A percentile compares a stretch with the other conserved stretches of the same genome.
phyloP scores from a whole-genome alignment of 2,329 filamentous ascomycete genomes.

The Proliferodiscus dingleyae region DNA sequence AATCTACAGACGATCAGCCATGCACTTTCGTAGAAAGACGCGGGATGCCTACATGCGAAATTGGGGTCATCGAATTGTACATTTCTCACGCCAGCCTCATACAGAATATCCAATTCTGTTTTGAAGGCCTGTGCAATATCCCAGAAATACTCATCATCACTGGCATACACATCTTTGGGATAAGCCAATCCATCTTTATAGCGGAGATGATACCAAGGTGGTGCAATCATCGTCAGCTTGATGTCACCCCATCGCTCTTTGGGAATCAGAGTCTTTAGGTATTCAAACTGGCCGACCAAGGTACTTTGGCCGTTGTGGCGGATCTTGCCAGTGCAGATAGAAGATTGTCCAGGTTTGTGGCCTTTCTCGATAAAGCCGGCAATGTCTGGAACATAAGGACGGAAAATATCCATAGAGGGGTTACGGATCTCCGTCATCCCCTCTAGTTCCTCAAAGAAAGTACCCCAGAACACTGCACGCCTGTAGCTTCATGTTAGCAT shows the following conservation, averaged over 20 bases:
- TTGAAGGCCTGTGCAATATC: conserved; percentile 51
- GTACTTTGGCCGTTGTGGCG: conserved; percentile 40
- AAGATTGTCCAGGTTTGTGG: conserved; percentile 43
- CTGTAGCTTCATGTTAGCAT: conserved; percentile 10
- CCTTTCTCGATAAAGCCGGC: conserved; percentile 41
- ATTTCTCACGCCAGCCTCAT: conserved; percentile 49
- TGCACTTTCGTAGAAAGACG: not conserved
- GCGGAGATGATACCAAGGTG: conserved; percentile 66
- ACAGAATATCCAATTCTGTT: conserved; percentile 48
- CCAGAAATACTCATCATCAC: conserved; percentile 48
- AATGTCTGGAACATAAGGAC: conserved; percentile 37
- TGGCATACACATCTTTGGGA: conserved; percentile 46
- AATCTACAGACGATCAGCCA: conserved; percentile 44
- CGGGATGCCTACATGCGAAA: conserved; percentile 52
- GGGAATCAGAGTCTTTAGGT: conserved; percentile 55
- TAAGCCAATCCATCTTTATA: conserved; percentile 50
- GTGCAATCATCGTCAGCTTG: conserved; percentile 65
- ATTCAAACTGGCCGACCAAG: conserved; percentile 42
- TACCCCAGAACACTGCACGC: conserved; percentile 28
- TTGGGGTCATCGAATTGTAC: conserved; percentile 54
- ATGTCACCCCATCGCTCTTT: conserved; percentile 59
- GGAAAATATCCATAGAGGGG: conserved; percentile 36
- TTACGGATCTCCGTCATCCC: conserved; percentile 26
- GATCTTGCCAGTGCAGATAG: conserved; percentile 43
- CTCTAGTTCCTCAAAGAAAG: conserved; percentile 25